Evolutionary conservation across 2,329 filamentous ascomycete genomes (phyloP).

Genomic region (Penicillium vulpinum): DNA sequence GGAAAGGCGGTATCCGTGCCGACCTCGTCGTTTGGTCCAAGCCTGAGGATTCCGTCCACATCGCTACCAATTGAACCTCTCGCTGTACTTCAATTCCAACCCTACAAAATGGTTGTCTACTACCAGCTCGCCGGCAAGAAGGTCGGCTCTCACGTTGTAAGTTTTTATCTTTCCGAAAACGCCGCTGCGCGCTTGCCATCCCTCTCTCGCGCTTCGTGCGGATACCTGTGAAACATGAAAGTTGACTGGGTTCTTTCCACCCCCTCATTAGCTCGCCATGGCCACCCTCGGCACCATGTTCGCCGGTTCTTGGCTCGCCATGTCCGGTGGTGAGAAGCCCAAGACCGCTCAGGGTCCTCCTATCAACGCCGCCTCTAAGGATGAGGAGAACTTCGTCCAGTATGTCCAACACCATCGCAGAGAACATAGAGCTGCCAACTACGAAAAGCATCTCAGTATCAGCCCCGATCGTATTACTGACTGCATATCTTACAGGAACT

Average conservation of each 20-base stretch:
- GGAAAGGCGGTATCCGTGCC: constrained; percentile 22
- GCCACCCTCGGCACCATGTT: constrained; percentile 55
- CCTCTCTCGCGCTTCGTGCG: constrained; percentile 22
- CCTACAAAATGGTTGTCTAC: constrained; percentile 52
- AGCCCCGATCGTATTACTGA: background rate
- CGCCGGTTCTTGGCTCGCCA: constrained; percentile 48
- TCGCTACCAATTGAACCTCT: constrained; percentile 24
- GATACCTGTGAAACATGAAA: constrained; percentile 16
- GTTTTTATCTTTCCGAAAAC: constrained; percentile 27
- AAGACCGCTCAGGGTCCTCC: constrained; percentile 50
- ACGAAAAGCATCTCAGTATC: background rate
- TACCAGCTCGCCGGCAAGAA: constrained; percentile 55
- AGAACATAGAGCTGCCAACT: background rate
- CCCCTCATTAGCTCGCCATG: constrained; percentile 58
- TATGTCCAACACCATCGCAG: constrained; percentile 42
- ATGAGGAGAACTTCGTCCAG: constrained; percentile 69
- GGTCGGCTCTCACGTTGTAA: constrained; percentile 54
- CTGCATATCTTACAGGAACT: constrained; percentile 44
- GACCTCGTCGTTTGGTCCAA: constrained; percentile 28
- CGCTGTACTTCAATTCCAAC: constrained; percentile 21
- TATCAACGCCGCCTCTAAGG: constrained; percentile 65
- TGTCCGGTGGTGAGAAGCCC: constrained; percentile 44
- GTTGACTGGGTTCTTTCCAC: constrained; percentile 16
- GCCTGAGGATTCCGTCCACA: constrained; percentile 32
- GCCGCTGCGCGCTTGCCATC: constrained; percentile 12